phyloP scores from a whole-genome alignment of 2,329 filamentous ascomycete genomes.

The Ophiosphaerella narmari region DNA sequence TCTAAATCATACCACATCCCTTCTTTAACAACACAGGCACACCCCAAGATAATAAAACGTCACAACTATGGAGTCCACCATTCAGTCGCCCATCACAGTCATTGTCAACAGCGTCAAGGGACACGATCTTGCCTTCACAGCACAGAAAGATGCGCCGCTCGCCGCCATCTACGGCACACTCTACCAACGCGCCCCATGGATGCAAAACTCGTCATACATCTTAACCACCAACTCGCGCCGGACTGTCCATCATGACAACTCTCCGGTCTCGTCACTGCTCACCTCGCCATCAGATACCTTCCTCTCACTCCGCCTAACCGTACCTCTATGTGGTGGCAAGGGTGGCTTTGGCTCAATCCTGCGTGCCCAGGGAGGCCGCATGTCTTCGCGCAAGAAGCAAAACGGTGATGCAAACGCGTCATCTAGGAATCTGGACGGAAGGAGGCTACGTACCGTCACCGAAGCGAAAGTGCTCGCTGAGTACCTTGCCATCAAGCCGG shows the following conservation, averaged over 20 bases:
- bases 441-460: slow-evolving; percentile 85
- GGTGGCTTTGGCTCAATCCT: slow-evolving; percentile 97
- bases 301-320: slow-evolving; percentile 78
- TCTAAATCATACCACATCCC: not conserved
- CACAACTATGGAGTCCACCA: slow-evolving; percentile 29
- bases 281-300: slow-evolving; percentile 65
- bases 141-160: slow-evolving; percentile 70
- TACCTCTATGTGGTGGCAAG: slow-evolving; percentile 87
- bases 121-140: slow-evolving; percentile 78
- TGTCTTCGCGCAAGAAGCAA: slow-evolving; percentile 89
- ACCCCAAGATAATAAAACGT: not conserved
- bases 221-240: slow-evolving; percentile 83
- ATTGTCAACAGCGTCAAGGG: slow-evolving; percentile 85
- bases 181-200: slow-evolving; percentile 62
- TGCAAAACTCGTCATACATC: slow-evolving; percentile 64
- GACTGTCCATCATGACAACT: slow-evolving; percentile 62
- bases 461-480: slow-evolving; percentile 95
- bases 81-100: slow-evolving; percentile 53
- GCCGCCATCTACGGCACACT: slow-evolving; percentile 69
- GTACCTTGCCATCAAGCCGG: slow-evolving; percentile 92
- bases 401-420: slow-evolving; percentile 85
- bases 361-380: slow-evolving; percentile 93
- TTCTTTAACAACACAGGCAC: not conserved
- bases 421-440: slow-evolving; percentile 89
- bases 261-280: slow-evolving; percentile 67